phyloP scores from a whole-genome alignment of 768 basidiomycete species.

The Tylopilus subfusipes region DNA sequence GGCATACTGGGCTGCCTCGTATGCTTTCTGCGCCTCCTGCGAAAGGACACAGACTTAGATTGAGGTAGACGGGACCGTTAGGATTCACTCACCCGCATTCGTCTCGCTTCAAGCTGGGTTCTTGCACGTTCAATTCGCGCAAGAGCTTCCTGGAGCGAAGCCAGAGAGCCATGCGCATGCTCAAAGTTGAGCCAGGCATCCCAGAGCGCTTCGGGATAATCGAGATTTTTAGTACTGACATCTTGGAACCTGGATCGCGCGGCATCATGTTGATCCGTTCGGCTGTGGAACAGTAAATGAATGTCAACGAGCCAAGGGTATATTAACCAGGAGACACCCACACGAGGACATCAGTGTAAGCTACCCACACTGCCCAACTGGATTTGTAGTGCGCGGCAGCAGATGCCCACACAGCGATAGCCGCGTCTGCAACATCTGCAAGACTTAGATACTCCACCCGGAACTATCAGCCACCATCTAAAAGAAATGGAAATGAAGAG shows the following conservation, averaged over 20 bases:
- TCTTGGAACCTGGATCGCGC: slow-evolving; percentile 68
- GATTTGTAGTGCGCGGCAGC: slow-evolving; percentile 65
- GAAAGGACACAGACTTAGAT: neutral
- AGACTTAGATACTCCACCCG: slow-evolving; percentile 43
- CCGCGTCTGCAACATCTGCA: slow-evolving; percentile 49
- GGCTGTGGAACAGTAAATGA: slow-evolving; percentile 33
- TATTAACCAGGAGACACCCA: slow-evolving; percentile 33
- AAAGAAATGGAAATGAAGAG: neutral
- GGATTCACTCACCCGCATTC: slow-evolving; percentile 52
- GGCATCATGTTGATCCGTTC: slow-evolving; percentile 49
- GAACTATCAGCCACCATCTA: neutral
- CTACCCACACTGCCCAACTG: slow-evolving; percentile 72
- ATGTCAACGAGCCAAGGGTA: neutral
- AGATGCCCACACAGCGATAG: slow-evolving; percentile 59
- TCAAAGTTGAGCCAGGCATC: slow-evolving; percentile 91
- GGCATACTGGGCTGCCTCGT: slow-evolving; percentile 47
- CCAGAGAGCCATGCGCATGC: slow-evolving; percentile 70
- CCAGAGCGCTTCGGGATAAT: slow-evolving; percentile 96
- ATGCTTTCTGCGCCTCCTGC: slow-evolving; percentile 64
- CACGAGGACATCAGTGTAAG: slow-evolving; percentile 73
- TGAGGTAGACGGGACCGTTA: neutral
- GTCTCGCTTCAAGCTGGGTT: slow-evolving; percentile 54
- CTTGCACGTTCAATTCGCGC: slow-evolving; percentile 65
- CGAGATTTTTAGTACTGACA: slow-evolving; percentile 67
- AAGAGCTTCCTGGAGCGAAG: slow-evolving; percentile 58